Base-by-base conservation (phyloP, 2,329 filamentous ascomycete species). In the Ophiostoma pallidulum region DNA sequence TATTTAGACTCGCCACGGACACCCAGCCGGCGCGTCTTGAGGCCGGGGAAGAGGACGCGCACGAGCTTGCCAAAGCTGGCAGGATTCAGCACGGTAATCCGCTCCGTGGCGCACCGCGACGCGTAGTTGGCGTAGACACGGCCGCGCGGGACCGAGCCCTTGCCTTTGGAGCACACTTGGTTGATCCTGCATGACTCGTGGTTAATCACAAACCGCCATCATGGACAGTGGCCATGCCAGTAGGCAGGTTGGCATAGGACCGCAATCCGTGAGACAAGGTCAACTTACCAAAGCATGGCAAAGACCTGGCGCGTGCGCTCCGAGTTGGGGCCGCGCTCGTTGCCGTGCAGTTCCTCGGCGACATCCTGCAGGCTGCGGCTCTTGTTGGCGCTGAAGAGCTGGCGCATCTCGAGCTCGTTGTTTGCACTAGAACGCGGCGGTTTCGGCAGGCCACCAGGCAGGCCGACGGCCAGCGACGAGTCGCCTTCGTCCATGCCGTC, bases 1-100 rank as follows among this genome's bases (percentile, higher is more conserved):
- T 98, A 98, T 63, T 98, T 98, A 13, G 92, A 98, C 68, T 97
- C 91, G 54, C 92, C 92, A 45, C 92, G 81, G 40, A 97, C 90
- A 53, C 92, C 92, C 12, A 98, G 73, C 54, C 92, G 79, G 50
- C 92, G 78, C 28, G 92, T 98, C 66, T 94, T 91, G 19, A 98
- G 82, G 36, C 90, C 91, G 0, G 92, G 91, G 58, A 97, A 98
- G 44, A 98, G 84, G 33, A 98, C 91, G 28, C 92, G 82, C 29
- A 98, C 92, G 37, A 98, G 78, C 66, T 98, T 98, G 48, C 92
- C 92, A 66, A 98, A 98, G 24, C 91, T 97, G 9, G 92, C 92
- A 36, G 92, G 92, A 60, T 98, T 98, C 49, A 98, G 69, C 9
- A 95, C 90, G 1, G 92, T 94, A 33, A 97, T 94, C 60, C 90